Evolutionary conservation across 192 early-diverging fungal species (phyloP), one percentile per base, ranked within the genome.

Genomic region (Hyaloraphidium curvatum): DNA sequence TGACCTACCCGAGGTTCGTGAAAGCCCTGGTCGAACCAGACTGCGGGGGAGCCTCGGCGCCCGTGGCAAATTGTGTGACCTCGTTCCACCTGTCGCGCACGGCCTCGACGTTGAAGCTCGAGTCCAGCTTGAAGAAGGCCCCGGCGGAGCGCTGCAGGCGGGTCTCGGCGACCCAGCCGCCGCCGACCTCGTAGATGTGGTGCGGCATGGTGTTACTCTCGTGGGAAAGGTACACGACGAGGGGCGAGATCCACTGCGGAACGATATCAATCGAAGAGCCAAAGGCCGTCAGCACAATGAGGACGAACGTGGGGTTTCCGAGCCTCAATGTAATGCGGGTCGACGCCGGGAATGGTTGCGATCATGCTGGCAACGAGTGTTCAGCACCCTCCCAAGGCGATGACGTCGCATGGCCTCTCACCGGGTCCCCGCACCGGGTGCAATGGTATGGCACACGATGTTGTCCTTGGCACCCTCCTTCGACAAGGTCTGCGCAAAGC

Each of bases 321-420:
- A 92, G 76, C 67, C 95, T 98, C 50, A 92, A 91, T 66, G 73
- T 65, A 22, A 29, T 52, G 64, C 39, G 9, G 17, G 53, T 97
- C 93, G 28, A 86, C 85, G 5, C 91, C 90, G 75, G 93, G 78
- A 54, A 97, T 71, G 40, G 91, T 96, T 52, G 91, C 93, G 7
- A 91, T 96, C 93, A 97, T 97, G 39, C 80, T 72, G 2, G 93
- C 94, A 35, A 89, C 91, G 14, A 91, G 91, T 61, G 87, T 97
- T 55, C 91, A 91, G 27, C 43, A 48, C 7, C 3, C 22, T 14
- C 35, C 11, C 17, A n/a, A 56, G 23, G 2, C 28, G 16, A 23
- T 25, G 11, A 33, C 5, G n/a, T 28, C 25, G 16, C n/a, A n/a
- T n/a, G n/a, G n/a, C n/a, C n/a, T n/a, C n/a, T n/a, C n/a, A 19